A percentile compares a stretch with the other conserved stretches of the same genome.
Conservation (phyloP, 305 asterid species). For the Fraxinus platypoda region DNA sequence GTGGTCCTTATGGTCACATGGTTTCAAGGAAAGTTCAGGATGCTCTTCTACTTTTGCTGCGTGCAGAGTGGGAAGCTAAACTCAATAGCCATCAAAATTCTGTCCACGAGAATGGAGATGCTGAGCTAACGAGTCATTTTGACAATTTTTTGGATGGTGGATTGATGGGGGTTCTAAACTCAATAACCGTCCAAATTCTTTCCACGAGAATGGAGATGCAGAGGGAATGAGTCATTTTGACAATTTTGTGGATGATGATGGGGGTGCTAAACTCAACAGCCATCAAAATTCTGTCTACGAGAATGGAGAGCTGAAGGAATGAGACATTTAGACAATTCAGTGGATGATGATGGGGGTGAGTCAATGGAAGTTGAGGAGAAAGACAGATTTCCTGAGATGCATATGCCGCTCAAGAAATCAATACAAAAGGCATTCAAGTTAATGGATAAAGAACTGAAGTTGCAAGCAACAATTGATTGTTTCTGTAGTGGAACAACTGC, state of each 20-base stretch:
- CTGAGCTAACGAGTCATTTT: slow-evolving; percentile 32
- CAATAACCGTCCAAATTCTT: slow-evolving; percentile 17
- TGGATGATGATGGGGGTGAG: slow-evolving; percentile 72
- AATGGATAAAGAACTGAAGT: slow-evolving; percentile 90
- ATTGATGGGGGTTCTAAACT: neutral
- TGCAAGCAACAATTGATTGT: slow-evolving; percentile 76
- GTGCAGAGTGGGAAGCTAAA: slow-evolving; percentile 57
- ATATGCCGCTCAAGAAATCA: slow-evolving; percentile 66
- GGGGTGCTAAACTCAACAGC: slow-evolving; percentile 24
- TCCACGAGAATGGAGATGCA: slow-evolving; percentile 23
- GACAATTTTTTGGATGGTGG: slow-evolving; percentile 30
- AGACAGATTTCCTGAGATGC: slow-evolving; percentile 67
- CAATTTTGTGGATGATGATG: slow-evolving; percentile 68
- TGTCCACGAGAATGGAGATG: slow-evolving; percentile 21
- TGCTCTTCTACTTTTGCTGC: slow-evolving; percentile 57
- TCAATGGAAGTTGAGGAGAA: slow-evolving; percentile 55
- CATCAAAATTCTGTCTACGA: slow-evolving; percentile 15
- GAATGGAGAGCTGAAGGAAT: slow-evolving; percentile 43
- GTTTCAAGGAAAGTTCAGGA: slow-evolving; percentile 74
- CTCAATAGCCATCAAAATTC: slow-evolving; percentile 19
- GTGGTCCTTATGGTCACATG: slow-evolving; percentile 82
- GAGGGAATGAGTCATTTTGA: slow-evolving; percentile 61
- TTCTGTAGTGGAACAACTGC: slow-evolving; percentile 89
- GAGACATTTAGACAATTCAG: slow-evolving; percentile 57
- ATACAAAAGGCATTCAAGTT: slow-evolving; percentile 69